These are phyloP conservation scores for Aspergillus asperescens DNA, from an alignment of 495 filamentous ascomycete genomes.

Conservation along the genomic window DNA sequence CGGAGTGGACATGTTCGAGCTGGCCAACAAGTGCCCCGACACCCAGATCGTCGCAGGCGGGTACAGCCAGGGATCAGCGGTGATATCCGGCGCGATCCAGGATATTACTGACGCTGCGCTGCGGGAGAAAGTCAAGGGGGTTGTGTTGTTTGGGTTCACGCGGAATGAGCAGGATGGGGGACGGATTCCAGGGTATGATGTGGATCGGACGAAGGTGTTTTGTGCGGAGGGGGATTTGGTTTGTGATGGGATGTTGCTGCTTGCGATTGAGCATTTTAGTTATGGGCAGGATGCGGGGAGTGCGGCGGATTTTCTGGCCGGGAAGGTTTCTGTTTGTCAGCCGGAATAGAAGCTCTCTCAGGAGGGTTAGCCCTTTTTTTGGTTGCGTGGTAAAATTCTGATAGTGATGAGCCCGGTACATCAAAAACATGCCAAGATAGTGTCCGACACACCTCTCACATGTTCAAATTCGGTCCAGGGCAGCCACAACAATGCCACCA, in stretches of 20 bases:
- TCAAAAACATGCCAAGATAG: too few relatives aligned
- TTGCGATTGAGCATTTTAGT: conserved; percentile 42
- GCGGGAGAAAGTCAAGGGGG: conserved; percentile 43
- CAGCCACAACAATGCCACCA: too few relatives aligned
- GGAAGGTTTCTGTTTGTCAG: conserved; percentile 5
- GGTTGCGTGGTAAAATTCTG: too few relatives aligned
- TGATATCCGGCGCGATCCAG: conserved; percentile 46
- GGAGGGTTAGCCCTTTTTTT: background rate
- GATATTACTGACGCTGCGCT: conserved; percentile 29
- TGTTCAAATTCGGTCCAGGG: too few relatives aligned
- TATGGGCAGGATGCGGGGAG: conserved; percentile 29
- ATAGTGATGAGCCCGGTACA: too few relatives aligned
- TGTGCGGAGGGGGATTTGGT: conserved; percentile 49
- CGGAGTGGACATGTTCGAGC: conserved; percentile 28
- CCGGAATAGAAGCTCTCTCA: too few relatives aligned
- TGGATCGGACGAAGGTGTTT: conserved; percentile 40
- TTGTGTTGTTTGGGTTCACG: conserved; percentile 52
- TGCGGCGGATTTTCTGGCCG: conserved; percentile 19
- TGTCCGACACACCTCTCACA: too few relatives aligned
- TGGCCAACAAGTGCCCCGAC: conserved; percentile 45
- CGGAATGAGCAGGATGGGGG: conserved; percentile 48
- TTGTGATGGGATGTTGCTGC: conserved; percentile 46
- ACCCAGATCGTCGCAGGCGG: conserved; percentile 53
- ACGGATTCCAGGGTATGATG: conserved; percentile 42
- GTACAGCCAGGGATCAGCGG: conserved; percentile 55